Conservation (phyloP, 2,329 filamentous ascomycete genomes). For the Fusarium tuaranense region DNA sequence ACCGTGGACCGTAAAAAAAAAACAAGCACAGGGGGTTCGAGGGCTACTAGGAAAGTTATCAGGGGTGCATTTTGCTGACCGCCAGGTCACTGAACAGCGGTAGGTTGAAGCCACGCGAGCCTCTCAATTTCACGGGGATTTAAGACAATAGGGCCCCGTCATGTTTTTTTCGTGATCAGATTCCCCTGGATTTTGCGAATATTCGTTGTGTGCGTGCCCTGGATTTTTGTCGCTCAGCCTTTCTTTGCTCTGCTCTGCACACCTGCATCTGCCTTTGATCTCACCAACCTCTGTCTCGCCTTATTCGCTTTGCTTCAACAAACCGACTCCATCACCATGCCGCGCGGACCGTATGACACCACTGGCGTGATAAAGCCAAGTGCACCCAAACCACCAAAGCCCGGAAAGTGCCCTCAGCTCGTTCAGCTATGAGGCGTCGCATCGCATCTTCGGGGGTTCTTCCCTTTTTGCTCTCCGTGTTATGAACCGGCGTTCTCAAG, state of each 20-base stretch:
- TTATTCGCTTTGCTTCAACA: constrained; percentile 11
- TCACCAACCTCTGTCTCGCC: constrained; percentile 18
- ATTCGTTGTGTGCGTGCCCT: constrained; percentile 36
- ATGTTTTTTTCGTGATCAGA: constrained; percentile 36
- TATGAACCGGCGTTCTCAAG: constrained; percentile 30
- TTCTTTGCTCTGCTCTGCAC: constrained; percentile 27
- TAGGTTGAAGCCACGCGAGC: constrained; percentile 37
- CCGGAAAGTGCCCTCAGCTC: constrained; percentile 37
- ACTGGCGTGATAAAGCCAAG: constrained; percentile 53
- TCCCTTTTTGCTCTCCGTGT: constrained; percentile 6
- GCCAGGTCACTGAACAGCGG: constrained; percentile 36
- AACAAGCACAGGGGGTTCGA: constrained; percentile 34
- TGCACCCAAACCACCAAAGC: constrained; percentile 51
- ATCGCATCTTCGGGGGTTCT: constrained; percentile 16
- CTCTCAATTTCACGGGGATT: constrained; percentile 38
- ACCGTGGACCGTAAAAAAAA: constrained; percentile 19
- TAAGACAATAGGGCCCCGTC: constrained; percentile 40
- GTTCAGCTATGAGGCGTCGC: constrained; percentile 29
- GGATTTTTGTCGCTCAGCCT: constrained; percentile 33
- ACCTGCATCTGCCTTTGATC: constrained; percentile 26
- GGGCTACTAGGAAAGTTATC: constrained; percentile 29
- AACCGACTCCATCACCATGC: constrained; percentile 42
- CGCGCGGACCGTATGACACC: constrained; percentile 53
- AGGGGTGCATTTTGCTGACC: constrained; percentile 37
- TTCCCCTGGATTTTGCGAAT: constrained; percentile 34